Percentiles rank a stretch among this genome's conserved stretches.
Evolutionary conservation across 2,329 filamentous ascomycete genomes (phyloP).

Genomic region (Blastomyces emzantsi): DNA sequence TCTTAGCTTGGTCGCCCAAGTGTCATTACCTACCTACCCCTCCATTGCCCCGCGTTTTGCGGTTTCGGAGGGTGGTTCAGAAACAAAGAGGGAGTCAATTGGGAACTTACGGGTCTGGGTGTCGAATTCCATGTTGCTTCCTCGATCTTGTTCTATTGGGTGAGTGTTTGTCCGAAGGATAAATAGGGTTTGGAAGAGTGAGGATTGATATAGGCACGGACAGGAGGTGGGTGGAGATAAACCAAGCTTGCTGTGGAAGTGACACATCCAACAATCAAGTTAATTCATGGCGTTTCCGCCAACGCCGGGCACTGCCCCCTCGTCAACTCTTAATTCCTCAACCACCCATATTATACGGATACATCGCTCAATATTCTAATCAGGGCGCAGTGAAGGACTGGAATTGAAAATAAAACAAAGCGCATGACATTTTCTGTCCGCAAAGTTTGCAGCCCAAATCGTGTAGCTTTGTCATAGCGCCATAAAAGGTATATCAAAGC

Average conservation of each 20-base stretch:
- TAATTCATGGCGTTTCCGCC: too few species aligned
- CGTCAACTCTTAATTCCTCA: too few species aligned
- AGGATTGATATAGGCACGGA: neutral
- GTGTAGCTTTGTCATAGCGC: neutral
- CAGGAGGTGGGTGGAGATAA: too few species aligned
- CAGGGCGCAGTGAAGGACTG: too few species aligned
- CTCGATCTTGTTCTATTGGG: neutral
- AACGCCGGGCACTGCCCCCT: too few species aligned
- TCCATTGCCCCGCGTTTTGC: slow-evolving; percentile 5
- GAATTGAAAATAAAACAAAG: too few species aligned
- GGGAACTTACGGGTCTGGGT: slow-evolving; percentile 57
- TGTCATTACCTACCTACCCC: slow-evolving; percentile 1
- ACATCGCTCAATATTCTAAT: too few species aligned
- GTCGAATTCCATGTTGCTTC: slow-evolving; percentile 58
- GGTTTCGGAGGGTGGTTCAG: neutral
- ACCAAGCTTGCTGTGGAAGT: too few species aligned
- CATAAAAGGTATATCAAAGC: neutral
- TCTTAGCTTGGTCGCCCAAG: slow-evolving; percentile 16
- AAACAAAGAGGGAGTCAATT: neutral
- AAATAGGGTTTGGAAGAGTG: neutral
- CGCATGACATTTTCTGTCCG: neutral
- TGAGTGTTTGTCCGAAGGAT: neutral
- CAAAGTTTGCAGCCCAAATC: neutral
- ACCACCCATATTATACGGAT: too few species aligned
- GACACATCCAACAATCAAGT: too few species aligned